phyloP scores from a whole-genome alignment of 2,329 filamentous ascomycete genomes.

The Cladophialophora psammophila region DNA sequence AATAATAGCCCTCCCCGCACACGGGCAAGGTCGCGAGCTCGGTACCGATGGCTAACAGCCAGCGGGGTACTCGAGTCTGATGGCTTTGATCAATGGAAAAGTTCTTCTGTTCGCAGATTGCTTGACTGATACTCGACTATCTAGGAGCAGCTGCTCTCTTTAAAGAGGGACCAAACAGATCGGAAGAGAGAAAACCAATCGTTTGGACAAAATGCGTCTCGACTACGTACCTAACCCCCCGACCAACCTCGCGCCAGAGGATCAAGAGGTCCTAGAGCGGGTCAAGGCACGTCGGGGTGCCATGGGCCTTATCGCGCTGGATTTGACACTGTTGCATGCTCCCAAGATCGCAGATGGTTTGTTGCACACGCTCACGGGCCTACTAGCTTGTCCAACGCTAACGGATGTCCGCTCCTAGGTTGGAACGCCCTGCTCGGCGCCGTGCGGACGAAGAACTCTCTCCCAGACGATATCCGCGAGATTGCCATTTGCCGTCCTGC shows the following conservation, averaged over 20 bases:
- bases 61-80: conserved; percentile 3
- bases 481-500: conserved; percentile 82
- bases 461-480: conserved; percentile 68
- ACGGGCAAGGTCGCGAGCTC: conserved; percentile 4
- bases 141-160: neutral
- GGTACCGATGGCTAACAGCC: neutral
- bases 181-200: neutral
- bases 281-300: conserved; percentile 61
- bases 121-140: neutral
- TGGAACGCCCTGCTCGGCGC: conserved; percentile 66
- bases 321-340: conserved; percentile 62
- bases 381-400: neutral
- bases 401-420: conserved; percentile 39
- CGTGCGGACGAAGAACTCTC: conserved; percentile 61
- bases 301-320: conserved; percentile 59
- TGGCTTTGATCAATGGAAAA: conserved; percentile 4
- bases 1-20: conserved; percentile 10
- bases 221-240: conserved; percentile 62
- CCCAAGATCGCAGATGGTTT: conserved; percentile 61
- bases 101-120: neutral
- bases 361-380: neutral
- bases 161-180: neutral
- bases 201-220: conserved; percentile 57
- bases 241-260: conserved; percentile 48
- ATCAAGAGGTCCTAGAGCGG: conserved; percentile 59